Evolutionary conservation across 352 stramenopile genomes (phyloP), one percentile per base, ranked within the genome.

Genomic region (Pythium coloratum): DNA sequence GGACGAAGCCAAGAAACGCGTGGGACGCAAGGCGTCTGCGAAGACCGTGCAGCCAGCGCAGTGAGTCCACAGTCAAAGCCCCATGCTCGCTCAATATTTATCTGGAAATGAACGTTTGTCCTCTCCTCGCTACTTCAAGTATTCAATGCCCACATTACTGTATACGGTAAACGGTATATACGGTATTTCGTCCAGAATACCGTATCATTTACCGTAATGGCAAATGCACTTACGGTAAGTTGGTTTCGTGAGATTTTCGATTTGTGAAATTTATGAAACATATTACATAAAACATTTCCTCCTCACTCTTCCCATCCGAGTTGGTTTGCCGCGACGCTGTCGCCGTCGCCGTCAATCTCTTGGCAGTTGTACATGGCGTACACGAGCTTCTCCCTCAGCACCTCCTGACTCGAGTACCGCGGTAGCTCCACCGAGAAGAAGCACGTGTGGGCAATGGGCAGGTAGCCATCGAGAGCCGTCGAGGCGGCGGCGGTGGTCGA

Each of bases 401-500:
- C 77, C 33, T 78, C 64, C 36, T 89, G 70, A 51, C 76, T 95
- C 44, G 90, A 97, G 75, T 99, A 99, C 44, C 87, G 69, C 16
- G 97, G 97, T 26, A 99, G 69, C 34, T 96, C 95, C 34, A 99
- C 80, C 6, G 92, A 96, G 73, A 99, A 99, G 80, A 99, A 99
- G 73, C 97, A 99, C n/a, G 97, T 99, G 68, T 98, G 97, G 28
- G 97, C 92, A 65, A 98, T 96, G 7, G 97, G 97, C 44, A 99
- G 80, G 68, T 98, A 98, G 16, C 76, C 77, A 62, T 98, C 89
- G 12, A 53, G 77, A 66, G 28, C 70, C 74, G 30, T 65, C 61
- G 42, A 50, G 18, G 42, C 14, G 2, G 10, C 42, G 14, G 42
- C 18, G 20, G 20, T 24, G 4, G 46, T 30, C 7, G 7, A 14